A percentile compares a stretch with the other conserved stretches of the same genome.
phyloP scores from a whole-genome alignment of 2,329 filamentous ascomycete genomes.

The Epicoccum nigrum region DNA sequence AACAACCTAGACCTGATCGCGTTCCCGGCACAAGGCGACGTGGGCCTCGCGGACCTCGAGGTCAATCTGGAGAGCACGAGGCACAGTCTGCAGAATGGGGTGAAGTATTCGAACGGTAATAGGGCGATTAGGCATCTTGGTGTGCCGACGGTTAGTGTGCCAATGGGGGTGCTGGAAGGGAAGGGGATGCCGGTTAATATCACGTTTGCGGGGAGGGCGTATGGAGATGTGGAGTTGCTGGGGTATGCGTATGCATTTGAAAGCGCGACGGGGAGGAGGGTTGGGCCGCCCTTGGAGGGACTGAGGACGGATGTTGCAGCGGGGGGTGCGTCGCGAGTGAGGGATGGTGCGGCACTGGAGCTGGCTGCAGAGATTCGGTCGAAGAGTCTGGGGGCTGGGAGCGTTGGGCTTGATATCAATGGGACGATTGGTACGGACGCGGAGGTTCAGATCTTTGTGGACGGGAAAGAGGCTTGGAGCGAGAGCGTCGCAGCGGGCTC shows the following conservation, averaged over 20 bases:
- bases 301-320: conserved; percentile 23
- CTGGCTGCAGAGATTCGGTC: conserved; percentile 3
- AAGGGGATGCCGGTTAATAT: conserved; percentile 60
- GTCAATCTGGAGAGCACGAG: conserved; percentile 33
- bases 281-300: conserved; percentile 15
- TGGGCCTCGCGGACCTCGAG: conserved; percentile 58
- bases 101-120: conserved; percentile 62
- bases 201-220: conserved; percentile 59
- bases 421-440: conserved; percentile 4
- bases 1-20: conserved; percentile 54
- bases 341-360: neutral
- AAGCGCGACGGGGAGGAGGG: conserved; percentile 19
- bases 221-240: conserved; percentile 51
- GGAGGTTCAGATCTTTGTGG: conserved; percentile 25
- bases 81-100: conserved; percentile 57
- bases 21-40: conserved; percentile 59
- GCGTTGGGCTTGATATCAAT: neutral
- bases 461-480: conserved; percentile 21
- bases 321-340: neutral
- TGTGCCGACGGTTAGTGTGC: conserved; percentile 60
- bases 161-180: conserved; percentile 58
- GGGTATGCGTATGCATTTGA: conserved; percentile 33
- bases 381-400: neutral
- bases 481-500: neutral
- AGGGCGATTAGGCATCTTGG: conserved; percentile 61